phyloP scores from a whole-genome alignment of 441 rosid genomes.

The Capsella rubella region DNA sequence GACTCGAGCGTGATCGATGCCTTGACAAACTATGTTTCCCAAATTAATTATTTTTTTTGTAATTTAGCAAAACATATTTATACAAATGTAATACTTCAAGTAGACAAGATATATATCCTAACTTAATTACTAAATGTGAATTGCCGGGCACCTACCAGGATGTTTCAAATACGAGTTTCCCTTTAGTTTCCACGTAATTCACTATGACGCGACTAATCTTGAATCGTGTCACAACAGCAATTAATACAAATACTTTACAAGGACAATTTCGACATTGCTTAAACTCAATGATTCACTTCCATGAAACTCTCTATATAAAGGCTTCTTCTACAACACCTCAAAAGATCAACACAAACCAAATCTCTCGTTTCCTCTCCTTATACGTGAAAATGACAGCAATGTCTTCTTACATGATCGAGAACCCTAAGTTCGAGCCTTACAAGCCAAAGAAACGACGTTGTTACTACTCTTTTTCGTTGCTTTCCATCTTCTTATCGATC shows the following conservation, averaged over 20 bases:
- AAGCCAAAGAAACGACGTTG: conserved; percentile 32
- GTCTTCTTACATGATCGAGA: conserved; percentile 28
- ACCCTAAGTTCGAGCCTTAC: conserved; percentile 25
- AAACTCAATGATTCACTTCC: conserved; percentile 33
- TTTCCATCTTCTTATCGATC: conserved; percentile 22
- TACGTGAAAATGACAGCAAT: conserved; percentile 35
- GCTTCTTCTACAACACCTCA: conserved; percentile 7
- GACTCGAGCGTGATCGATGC: conserved; percentile 13
- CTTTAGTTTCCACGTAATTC: conserved; percentile 37
- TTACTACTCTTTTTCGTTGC: conserved; percentile 25
- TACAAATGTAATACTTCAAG: conserved; percentile 13
- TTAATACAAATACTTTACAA: not conserved
- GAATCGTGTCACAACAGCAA: conserved; percentile 27
- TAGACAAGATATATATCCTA: conserved; percentile 15
- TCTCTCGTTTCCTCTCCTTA: conserved; percentile 3
- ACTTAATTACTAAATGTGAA: conserved; percentile 26
- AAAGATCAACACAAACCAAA: conserved; percentile 10
- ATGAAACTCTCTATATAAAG: conserved; percentile 22
- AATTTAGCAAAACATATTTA: conserved; percentile 16
- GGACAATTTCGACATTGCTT: conserved; percentile 11
- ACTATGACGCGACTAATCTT: conserved; percentile 34
- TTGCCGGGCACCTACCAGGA: conserved; percentile 38
- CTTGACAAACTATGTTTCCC: conserved; percentile 31
- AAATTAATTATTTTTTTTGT: conserved; percentile 27
- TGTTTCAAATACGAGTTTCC: conserved; percentile 31